phyloP scores from a whole-genome alignment of 331 rosid species.

The Phaseolus coccineus region DNA sequence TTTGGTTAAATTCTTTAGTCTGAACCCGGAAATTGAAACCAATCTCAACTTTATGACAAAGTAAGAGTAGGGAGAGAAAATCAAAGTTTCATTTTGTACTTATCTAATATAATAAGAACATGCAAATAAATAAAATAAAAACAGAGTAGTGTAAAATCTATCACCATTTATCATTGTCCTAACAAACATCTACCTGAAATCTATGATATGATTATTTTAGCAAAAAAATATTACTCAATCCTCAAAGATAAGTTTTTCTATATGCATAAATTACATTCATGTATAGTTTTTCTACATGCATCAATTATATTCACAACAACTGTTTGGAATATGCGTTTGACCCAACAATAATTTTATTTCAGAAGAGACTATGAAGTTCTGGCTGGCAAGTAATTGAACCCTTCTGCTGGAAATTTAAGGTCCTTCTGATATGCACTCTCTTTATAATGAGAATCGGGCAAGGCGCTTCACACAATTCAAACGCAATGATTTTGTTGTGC shows the following conservation, averaged over 20 bases:
- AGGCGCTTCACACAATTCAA: slow-evolving; percentile 53
- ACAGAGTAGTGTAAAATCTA: not conserved
- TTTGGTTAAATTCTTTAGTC: no score
- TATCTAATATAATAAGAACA: not conserved
- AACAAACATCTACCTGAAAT: slow-evolving; percentile 2
- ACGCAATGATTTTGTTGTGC: slow-evolving; percentile 41
- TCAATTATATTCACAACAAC: no score
- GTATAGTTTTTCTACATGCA: not conserved
- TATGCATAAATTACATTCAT: not conserved
- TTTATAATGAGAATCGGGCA: slow-evolving; percentile 39
- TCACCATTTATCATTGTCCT: not conserved
- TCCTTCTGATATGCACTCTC: slow-evolving; percentile 20
- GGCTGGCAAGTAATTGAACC: slow-evolving; percentile 28
- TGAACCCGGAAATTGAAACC: not conserved
- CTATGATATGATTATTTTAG: not conserved
- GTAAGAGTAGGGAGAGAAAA: not conserved
- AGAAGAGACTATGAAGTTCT: slow-evolving; percentile 19
- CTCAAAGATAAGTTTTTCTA: not conserved
- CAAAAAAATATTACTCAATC: not conserved
- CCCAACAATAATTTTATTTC: no score
- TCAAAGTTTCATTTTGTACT: not conserved
- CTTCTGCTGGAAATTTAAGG: slow-evolving; percentile 41
- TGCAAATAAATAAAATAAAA: not conserved
- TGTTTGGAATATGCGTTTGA: no score
- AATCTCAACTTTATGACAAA: slow-evolving; percentile 7